These are phyloP conservation scores for Phragmites australis DNA, from an alignment of 176 grass and related monocot genomes.

Conservation along the genomic window DNA sequence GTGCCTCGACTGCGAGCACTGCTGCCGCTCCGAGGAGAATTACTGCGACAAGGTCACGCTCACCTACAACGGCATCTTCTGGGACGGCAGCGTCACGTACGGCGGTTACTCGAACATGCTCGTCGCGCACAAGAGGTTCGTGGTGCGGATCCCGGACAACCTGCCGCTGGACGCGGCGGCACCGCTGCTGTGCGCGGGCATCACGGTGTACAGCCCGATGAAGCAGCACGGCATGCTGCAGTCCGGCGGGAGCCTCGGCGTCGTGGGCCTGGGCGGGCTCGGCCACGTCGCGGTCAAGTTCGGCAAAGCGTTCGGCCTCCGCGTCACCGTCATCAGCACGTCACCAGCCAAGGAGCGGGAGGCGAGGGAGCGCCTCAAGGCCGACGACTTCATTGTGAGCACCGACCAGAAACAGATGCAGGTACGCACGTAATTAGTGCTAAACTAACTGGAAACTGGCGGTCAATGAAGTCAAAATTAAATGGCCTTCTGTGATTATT, in stretches of 20 bases:
- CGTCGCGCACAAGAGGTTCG: slow-evolving; percentile 68
- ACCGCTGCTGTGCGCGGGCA: slow-evolving; percentile 54
- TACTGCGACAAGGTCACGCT: slow-evolving; percentile 78
- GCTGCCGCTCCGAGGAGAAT: slow-evolving; percentile 72
- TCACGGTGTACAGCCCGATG: slow-evolving; percentile 53
- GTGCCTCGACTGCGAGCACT: slow-evolving; percentile 74
- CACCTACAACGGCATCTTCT: slow-evolving; percentile 84
- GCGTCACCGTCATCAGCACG: slow-evolving; percentile 59
- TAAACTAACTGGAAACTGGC: not conserved
- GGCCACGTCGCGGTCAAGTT: slow-evolving; percentile 65
- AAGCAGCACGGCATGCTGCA: slow-evolving; percentile 33
- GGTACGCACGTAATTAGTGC: not conserved
- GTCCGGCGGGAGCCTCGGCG: slow-evolving; percentile 49
- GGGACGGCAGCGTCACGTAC: slow-evolving; percentile 88
- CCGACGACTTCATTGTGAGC: slow-evolving; percentile 56
- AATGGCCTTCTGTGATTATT: not conserved
- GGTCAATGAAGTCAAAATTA: not conserved
- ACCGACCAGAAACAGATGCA: slow-evolving; percentile 39
- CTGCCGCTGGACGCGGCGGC: slow-evolving; percentile 34
- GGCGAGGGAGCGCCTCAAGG: slow-evolving; percentile 46
- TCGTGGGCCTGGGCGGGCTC: slow-evolving; percentile 51
- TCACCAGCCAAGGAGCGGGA: slow-evolving; percentile 41
- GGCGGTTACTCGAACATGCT: slow-evolving; percentile 80
- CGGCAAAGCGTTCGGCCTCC: slow-evolving; percentile 56
- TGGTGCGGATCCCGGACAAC: slow-evolving; percentile 38